Percentiles rank a stretch among this genome's conserved stretches.
Conservation (phyloP, 2,329 filamentous ascomycete genomes). For the Lasiodiplodia sp. region DNA sequence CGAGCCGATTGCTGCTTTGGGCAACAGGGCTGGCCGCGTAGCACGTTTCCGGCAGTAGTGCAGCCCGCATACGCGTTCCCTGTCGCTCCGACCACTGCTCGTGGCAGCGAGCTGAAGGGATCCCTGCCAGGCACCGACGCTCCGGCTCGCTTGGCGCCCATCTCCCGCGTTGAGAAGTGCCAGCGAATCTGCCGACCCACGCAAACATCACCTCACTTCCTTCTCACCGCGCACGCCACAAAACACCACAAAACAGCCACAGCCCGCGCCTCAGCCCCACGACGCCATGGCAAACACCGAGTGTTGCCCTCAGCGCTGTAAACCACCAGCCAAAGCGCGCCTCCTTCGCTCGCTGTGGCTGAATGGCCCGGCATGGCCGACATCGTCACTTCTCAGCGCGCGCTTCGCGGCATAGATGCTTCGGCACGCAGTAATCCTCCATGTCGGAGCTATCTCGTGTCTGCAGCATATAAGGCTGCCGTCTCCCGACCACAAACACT, state of each 20-base stretch:
- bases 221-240: constrained; percentile 13
- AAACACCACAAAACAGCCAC: constrained; percentile 7
- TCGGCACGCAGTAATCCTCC: neutral
- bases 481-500: neutral
- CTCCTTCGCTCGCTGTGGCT: constrained; percentile 8
- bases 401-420: neutral
- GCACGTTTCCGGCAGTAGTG: neutral
- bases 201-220: constrained; percentile 4
- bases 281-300: neutral
- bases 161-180: constrained; percentile 1
- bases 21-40: neutral
- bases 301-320: neutral
- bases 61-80: neutral
- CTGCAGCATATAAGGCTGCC: constrained; percentile 14
- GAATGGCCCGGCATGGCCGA: neutral
- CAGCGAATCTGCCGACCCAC: constrained; percentile 1
- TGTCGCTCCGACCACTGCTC: neutral
- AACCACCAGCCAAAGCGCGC: neutral
- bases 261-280: neutral
- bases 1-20: neutral
- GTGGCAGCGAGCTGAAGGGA: neutral
- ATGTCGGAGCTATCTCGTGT: neutral
- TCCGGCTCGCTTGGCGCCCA: constrained; percentile 7
- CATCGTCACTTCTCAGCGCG: neutral
- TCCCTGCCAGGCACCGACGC: constrained; percentile 14